Base-by-base conservation (phyloP, 495 filamentous ascomycete genomes). In the Acidiella bohemica region DNA sequence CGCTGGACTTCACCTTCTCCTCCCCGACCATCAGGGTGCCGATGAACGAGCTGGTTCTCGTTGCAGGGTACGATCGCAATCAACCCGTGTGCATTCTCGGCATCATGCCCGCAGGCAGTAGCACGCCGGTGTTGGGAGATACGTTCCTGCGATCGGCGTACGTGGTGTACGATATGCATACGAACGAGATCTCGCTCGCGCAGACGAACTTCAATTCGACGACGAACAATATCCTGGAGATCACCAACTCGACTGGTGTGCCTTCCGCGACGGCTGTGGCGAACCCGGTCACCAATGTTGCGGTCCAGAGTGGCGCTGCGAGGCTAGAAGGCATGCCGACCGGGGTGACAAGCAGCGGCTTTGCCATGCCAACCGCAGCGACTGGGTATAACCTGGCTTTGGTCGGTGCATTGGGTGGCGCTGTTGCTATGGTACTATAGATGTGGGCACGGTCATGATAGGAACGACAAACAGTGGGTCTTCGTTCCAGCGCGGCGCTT, bases 121-220 rank as follows among this genome's bases (percentile, higher is more conserved):
- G 71, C 31, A 76, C 73, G 3, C 64, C 70, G 26, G 78, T 93
- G 4, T 62, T 97, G 23, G 88, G 88, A 10, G 88, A 97, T 56
- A 95, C 88, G 0, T 97, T 95, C 64, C 67, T 97, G 12, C 73
- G 90, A 40, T 82, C 77, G 24, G 85, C 87, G 0, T 97, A 95
- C 53, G 76, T 94, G 20, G 88, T 97, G 0, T 95, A 86, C 53
- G 87, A 95, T 51, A 63, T 95, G 12, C 70, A 67, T 11, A 93
- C 88, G 55, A 84, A 94, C 59, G 70, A 85, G 60, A 87, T 97
- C 42, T 80, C 78, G 9, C 59, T 97, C 27, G 88, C 84, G 10
- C 80, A 82, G 53, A 90, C 88, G 1, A 75, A 73, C 32, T 93
- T 92, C 61, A 84, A 94, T 53, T 61, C 74, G 4, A 80, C 77